These are phyloP conservation scores for Allomyces macrogynus DNA, from an alignment of 192 early-diverging fungal genomes.

Conservation along the genomic window DNA sequence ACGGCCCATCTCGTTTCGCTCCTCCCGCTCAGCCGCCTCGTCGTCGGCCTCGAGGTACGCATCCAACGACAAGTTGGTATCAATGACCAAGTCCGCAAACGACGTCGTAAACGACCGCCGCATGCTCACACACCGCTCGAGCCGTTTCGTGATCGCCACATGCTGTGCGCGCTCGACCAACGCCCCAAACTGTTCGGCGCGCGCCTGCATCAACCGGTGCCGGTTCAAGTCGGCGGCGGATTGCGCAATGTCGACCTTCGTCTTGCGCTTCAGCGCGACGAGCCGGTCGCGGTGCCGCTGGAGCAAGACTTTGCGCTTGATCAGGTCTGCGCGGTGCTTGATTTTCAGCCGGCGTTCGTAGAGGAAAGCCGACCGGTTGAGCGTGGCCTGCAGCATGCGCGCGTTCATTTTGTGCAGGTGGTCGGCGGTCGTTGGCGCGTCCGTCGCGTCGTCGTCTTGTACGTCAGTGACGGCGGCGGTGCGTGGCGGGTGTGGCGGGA, in stretches of 20 bases:
- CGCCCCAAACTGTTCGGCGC: neutral
- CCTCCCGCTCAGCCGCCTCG: neutral
- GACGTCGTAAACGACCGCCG: neutral
- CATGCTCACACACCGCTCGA: neutral
- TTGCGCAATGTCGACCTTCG: neutral
- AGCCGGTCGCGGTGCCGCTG: conserved; percentile 1
- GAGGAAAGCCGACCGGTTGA: neutral
- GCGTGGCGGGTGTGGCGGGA: too few relatives aligned
- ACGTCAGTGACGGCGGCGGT: neutral
- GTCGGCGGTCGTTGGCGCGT: neutral
- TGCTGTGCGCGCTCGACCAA: neutral
- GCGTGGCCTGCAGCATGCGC: neutral
- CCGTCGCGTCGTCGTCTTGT: neutral
- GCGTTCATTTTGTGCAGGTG: neutral
- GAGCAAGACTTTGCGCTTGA: neutral
- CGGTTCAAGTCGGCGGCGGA: neutral
- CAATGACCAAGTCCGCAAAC: neutral
- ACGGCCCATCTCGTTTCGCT: neutral
- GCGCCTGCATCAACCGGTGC: neutral
- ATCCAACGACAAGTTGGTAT: neutral
- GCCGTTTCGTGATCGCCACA: neutral
- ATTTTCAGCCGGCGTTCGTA: neutral
- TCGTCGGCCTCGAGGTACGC: neutral
- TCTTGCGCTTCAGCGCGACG: neutral
- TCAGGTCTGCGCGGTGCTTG: neutral